Base-by-base conservation (phyloP, 306 rosid species). In the Bauhinia variegata region DNA sequence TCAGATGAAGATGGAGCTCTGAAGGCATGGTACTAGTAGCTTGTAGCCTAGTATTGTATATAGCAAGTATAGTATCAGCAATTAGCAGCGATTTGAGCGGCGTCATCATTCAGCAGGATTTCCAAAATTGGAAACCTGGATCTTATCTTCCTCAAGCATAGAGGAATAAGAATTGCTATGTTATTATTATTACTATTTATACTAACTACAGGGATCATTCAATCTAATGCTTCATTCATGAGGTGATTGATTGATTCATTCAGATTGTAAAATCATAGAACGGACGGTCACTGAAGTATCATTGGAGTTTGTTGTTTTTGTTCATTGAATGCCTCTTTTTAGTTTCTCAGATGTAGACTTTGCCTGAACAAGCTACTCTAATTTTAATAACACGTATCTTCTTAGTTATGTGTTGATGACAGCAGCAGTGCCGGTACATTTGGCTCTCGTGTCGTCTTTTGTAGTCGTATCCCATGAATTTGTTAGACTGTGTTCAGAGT, bases 1-100 rank as follows among this genome's bases (percentile, higher is more conserved):
- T 78, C 96, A 88, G 60, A 71, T 93, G 88, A 88, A 92, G 96
- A 92, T 86, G 91, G 96, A 93, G 84, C 86, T 78, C 57, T 85
- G 85, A 93, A 81, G 74, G 63, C 60, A 70, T 69, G 72, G 74
- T 71, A 60, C 79, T 11, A 48, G 80, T 54, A 84, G 86, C 74
- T 66, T 73, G 46, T 79, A 76, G 88, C 78, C 80, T 72, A 77
- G 46, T 75, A 71, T 80, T 89, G 98, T 89, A 84, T 78, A 93
- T 89, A 93, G 37, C 59, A 80, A 80, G 73, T 84, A 82, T 87
- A 81, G 86, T 79, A 68, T 73, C 81, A 79, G 87, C 80, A 79
- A 66, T 83, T 71, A 86, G 88, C 80, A 62, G 68, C 79, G 75
- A 78, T 84, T 75, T 74, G 82, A 79, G 79, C 57, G 61, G 72